Evolutionary conservation across 2,329 filamentous ascomycete genomes (phyloP), one percentile per base, ranked within the genome.

Genomic region (Diaporthe sp.): DNA sequence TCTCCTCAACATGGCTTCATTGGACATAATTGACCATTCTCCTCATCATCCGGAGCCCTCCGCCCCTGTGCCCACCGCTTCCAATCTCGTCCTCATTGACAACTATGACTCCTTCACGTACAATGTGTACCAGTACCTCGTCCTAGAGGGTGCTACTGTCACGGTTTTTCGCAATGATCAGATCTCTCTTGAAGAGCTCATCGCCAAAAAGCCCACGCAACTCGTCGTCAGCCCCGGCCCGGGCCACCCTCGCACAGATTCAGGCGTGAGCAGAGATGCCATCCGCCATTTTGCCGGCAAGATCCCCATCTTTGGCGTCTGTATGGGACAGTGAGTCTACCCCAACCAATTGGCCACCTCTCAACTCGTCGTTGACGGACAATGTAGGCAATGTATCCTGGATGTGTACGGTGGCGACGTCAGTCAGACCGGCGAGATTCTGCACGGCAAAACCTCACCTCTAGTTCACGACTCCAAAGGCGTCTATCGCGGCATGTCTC

Each of bases 101-200:
- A 99, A 99, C 86, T 99, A 98, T 85, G 97, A 99, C 85, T 98
- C 97, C 4, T 99, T 99, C 85, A 98, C 96, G 76, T 99, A 96
- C 95, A 99, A 99, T 82, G 95, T 99, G 76, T 99, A 98, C 85
- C 97, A 99, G 85, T 99, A 99, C 82, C 92, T 99, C 1, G 94
- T 96, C 9, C 92, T 99, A n/a, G 97, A 98, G 84, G 97, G 97
- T 44, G 97, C 97, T 39, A 94, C 88, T 1, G 97, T 98, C 70
- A 94, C 93, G 5, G 97, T 99, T 28, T 94, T 92, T 85, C 92
- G 97, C 80, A 99, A 99, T 82, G 96, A 99, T 85, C 92, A 98
- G 84, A 92, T 98, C 79, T 93, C 93, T 0, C 85, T 99, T 7
- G 92, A 98, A 15, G 93, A 98, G 80, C 88, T 99, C 78, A 92